Percentiles rank a stretch among this genome's conserved stretches.
Conservation (phyloP, 2,329 filamentous ascomycete genomes). For the Fusarium aywerte region DNA sequence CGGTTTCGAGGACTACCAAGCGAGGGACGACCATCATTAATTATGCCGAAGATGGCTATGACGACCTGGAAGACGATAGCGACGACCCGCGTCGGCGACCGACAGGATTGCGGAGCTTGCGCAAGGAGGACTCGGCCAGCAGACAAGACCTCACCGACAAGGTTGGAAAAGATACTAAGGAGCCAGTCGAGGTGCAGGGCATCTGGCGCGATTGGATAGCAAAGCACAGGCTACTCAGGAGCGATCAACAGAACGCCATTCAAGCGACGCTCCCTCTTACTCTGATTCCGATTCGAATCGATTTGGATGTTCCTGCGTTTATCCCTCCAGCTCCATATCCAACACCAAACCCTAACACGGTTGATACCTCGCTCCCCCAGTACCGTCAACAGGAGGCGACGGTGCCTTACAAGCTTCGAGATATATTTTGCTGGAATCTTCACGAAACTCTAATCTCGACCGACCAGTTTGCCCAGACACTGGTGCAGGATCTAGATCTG, state of each 20-base stretch:
- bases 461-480: constrained; percentile 90
- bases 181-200: constrained; percentile 85
- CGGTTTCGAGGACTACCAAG: constrained; percentile 88
- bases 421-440: constrained; percentile 97
- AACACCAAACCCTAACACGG: constrained; percentile 67
- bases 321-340: constrained; percentile 73
- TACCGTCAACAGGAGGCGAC: constrained; percentile 84
- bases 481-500: constrained; percentile 93
- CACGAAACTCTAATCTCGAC: constrained; percentile 95
- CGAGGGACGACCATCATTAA: constrained; percentile 96
- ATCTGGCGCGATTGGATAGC: constrained; percentile 98
- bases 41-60: constrained; percentile 95
- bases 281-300: constrained; percentile 94
- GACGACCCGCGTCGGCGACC: constrained; percentile 81
- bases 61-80: constrained; percentile 79
- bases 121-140: constrained; percentile 76
- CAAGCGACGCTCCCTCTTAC: constrained; percentile 85
- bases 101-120: constrained; percentile 84
- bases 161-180: constrained; percentile 81
- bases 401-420: constrained; percentile 87
- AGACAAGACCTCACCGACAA: constrained; percentile 76
- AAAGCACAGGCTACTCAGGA: constrained; percentile 68
- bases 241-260: constrained; percentile 69
- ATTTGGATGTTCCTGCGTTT: constrained; percentile 88
- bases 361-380: constrained; percentile 78